A percentile compares a stretch with the other conserved stretches of the same genome.
phyloP scores from a whole-genome alignment of 2,329 filamentous ascomycete genomes.

The Tolypocladium guangdongense region DNA sequence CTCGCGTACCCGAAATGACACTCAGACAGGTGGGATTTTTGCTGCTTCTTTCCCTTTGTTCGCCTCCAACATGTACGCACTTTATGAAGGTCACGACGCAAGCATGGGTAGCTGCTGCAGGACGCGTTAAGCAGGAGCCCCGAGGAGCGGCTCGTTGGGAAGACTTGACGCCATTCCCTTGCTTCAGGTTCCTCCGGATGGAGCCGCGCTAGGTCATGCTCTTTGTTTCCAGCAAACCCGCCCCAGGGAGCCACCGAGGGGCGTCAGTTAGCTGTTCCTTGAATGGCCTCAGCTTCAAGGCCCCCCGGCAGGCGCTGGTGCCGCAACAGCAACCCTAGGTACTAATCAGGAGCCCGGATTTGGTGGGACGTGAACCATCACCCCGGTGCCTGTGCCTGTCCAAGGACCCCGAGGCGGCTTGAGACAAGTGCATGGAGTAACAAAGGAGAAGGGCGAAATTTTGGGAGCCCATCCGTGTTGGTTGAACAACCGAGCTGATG shows the following conservation, averaged over 20 bases:
- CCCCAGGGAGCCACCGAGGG: background rate
- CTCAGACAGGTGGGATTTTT: background rate
- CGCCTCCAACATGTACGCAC: background rate
- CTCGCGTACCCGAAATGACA: slow-evolving; percentile 2
- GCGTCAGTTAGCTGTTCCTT: background rate
- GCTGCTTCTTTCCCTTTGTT: background rate
- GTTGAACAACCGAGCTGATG: background rate
- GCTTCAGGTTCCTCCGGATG: background rate
- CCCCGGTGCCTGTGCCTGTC: background rate
- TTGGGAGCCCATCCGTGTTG: background rate
- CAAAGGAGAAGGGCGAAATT: background rate
- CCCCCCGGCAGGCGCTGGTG: background rate
- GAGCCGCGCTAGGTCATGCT: background rate
- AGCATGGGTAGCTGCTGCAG: background rate
- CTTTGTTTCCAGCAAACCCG: background rate
- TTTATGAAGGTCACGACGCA: background rate
- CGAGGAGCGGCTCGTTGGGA: background rate
- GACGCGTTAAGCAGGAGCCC: background rate
- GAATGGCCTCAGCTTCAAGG: background rate
- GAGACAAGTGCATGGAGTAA: background rate
- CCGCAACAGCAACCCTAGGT: background rate
- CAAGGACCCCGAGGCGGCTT: background rate
- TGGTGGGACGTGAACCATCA: background rate
- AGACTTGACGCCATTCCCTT: background rate
- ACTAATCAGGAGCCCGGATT: background rate